Evolutionary conservation across 768 basidiomycete species (phyloP), one percentile per base, ranked within the genome.

Genomic region (Pulveroboletus ravenelii): DNA sequence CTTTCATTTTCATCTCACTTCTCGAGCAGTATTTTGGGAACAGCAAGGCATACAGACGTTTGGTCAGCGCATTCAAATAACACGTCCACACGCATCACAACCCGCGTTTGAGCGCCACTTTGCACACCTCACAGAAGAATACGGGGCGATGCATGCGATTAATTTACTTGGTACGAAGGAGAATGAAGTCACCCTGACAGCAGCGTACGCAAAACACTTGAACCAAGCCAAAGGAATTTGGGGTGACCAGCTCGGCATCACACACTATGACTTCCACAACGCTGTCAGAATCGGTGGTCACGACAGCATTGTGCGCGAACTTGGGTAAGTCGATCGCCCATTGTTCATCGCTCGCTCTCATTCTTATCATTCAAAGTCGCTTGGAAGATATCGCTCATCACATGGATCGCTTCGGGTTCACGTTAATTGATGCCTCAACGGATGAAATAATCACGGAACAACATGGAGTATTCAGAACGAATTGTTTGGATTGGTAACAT

Each of bases 71-170:
- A 92, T 99, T 37, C 93, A 97, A 64, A 91, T 99, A 54, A 94
- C 93, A 12, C 85, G 94, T 12, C 95, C 96, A 1, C 87, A 91
- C 58, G 92, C 93, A 3, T 94, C 94, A 1, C 95, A 98, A 58
- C 94, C 94, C 8, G 96, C 96, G 1, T 99, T 99, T 63, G 90
- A 97, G 57, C 84, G 90, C 35, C 96, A 99, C 70, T 90, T 97
- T 51, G 77, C 84, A 10, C 85, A 92, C 49, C 72, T 98, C 34
- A 80, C 87, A 55, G 85, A 93, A 56, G 85, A 92, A 61, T 98
- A 99, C 61, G 84, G 83, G 4, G 76, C 82, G 1, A 75, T 87
- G 14, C 91, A 99, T 63, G 90, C 86, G 23, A 82, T 98, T 54
- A 98, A 97, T 67, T 76, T 98, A 7, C 80, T 99, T 1, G 93